Evolutionary conservation across 2,329 filamentous ascomycete genomes (phyloP), one percentile per base, ranked within the genome.

Genomic region (Karstenula rhodostoma): DNA sequence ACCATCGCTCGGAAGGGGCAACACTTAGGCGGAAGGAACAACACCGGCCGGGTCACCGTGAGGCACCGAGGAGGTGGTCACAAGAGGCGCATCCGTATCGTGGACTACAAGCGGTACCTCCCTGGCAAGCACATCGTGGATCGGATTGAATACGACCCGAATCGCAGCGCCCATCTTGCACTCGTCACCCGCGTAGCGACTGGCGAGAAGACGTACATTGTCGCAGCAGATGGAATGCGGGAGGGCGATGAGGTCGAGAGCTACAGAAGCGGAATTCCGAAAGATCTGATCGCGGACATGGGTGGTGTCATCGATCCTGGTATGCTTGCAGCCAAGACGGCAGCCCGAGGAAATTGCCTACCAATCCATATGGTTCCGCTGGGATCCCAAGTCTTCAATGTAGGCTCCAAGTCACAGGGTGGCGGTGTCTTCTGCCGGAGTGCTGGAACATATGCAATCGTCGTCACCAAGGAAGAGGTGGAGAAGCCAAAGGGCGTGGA

Each of bases 291-390:
- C 72, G 89, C 90, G 53, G 93, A 89, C 75, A 98, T 99, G 94
- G 95, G 95, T 62, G 94, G 95, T 69, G 82, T 90, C 44, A 86
- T 97, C 53, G 95, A 99, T 84, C 93, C 94, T 12, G 96, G 96
- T 90, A 92, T 99, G 77, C 82, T 99, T 63, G 95, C 96, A 8
- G 92, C 95, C 32, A 95, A 92, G 82, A 99, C 96, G 25, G 94
- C 93, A 1, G 94, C 94, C 82, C 87, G 93, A 73, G 95, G 95
- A 57, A 99, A 99, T 79, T 99, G 95, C 77, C 81, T 99, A 68
- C 95, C 95, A 15, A 84, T 99, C 76, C 92, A 96, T 80, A 95
- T 99, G 89, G 91, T 99, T 61, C 96, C 95, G 1, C 86, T 97
- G 42, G 94, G 95, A n/a, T 97, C 93, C 2, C 87, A 93, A 44